Conservation (phyloP, 2,329 filamentous ascomycete genomes). For the Thielaviopsis populi region DNA sequence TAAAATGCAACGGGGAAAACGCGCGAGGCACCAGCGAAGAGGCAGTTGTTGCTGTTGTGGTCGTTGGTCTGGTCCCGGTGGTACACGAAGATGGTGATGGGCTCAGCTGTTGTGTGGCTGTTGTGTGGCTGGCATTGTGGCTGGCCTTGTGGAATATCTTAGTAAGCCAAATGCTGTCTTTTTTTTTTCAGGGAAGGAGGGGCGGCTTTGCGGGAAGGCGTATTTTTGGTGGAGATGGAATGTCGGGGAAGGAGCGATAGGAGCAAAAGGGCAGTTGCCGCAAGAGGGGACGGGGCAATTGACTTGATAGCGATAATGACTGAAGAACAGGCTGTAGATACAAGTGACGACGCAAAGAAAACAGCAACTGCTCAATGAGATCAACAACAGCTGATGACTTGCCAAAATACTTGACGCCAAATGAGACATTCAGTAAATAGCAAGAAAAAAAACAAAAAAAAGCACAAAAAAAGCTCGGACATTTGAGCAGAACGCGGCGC, state of each 20-base stretch:
- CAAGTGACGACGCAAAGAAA: not conserved
- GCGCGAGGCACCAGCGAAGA: not conserved
- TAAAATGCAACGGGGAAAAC: not conserved
- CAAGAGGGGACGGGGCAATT: not conserved
- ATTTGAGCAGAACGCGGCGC: not conserved
- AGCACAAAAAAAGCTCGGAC: not conserved
- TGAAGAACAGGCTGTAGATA: no score
- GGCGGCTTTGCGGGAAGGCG: not conserved
- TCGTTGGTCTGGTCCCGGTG: not conserved
- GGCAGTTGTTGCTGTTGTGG: not conserved
- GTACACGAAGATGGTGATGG: not conserved
- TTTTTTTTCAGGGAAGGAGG: slow-evolving; percentile 4
- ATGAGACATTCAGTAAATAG: not conserved
- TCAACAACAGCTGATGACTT: no score
- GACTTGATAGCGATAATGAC: not conserved
- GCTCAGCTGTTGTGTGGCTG: not conserved
- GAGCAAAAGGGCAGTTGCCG: not conserved
- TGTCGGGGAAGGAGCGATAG: not conserved
- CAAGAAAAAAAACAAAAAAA: not conserved
- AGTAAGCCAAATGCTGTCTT: slow-evolving; percentile 9
- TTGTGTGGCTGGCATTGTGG: not conserved
- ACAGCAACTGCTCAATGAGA: no score
- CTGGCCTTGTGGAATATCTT: slow-evolving; percentile 3
- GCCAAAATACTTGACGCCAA: no score
- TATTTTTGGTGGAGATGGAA: not conserved